phyloP scores from a whole-genome alignment of 2,329 filamentous ascomycete species.

The Xylariomycetidae sp. region DNA sequence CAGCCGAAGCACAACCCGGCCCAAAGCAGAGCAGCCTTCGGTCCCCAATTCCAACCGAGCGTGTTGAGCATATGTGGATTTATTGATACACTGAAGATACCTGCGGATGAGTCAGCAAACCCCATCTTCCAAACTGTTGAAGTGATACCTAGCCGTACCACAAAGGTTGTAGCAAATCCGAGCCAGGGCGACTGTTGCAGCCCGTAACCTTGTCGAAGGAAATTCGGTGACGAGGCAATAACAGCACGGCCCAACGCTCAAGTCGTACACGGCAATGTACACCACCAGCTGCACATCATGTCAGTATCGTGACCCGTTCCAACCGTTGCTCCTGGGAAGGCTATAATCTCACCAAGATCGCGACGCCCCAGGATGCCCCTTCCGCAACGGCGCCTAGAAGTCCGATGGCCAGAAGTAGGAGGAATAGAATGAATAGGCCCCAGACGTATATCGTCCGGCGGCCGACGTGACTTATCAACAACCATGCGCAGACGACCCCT shows the following conservation, averaged over 20 bases:
- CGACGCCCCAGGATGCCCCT: slow-evolving; percentile 4
- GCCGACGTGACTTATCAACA: slow-evolving; percentile 8
- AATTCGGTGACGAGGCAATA: slow-evolving; percentile 9
- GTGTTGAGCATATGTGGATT: slow-evolving; percentile 9
- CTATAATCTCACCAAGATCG: slow-evolving; percentile 4
- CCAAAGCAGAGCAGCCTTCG: slow-evolving; percentile 6
- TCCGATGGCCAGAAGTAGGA: slow-evolving; percentile 5
- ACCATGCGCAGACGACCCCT: slow-evolving; percentile 7
- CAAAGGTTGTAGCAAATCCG: slow-evolving; percentile 10
- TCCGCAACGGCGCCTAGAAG: slow-evolving; percentile 2
- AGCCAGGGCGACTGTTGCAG: slow-evolving; percentile 6
- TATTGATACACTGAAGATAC: slow-evolving; percentile 7
- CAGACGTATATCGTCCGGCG: slow-evolving; percentile 7
- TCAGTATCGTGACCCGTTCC: slow-evolving; percentile 1
- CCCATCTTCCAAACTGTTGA: not conserved
- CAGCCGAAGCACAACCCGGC: slow-evolving; percentile 6
- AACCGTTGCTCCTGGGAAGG: too few species aligned
- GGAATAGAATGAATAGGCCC: slow-evolving; percentile 4
- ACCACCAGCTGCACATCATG: slow-evolving; percentile 3
- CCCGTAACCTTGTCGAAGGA: slow-evolving; percentile 7
- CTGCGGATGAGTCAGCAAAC: slow-evolving; percentile 2
- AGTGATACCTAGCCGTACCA: not conserved
- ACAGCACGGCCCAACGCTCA: slow-evolving; percentile 8
- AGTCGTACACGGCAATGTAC: slow-evolving; percentile 7
- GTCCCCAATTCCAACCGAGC: slow-evolving; percentile 6